Conservation (phyloP, 306 rosid genomes). For the Prunus fruticosa region DNA sequence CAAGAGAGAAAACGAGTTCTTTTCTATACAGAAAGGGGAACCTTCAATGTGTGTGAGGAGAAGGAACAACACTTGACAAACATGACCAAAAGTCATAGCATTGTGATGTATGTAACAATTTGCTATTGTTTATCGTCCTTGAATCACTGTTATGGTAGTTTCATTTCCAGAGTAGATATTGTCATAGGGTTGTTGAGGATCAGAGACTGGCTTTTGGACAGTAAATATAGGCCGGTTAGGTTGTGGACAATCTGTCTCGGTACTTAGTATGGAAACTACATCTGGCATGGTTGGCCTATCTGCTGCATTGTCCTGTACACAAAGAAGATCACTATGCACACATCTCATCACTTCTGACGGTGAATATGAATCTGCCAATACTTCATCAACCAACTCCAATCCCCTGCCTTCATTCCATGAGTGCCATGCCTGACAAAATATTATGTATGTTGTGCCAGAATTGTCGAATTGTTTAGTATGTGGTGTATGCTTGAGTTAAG, state of each 20-base stretch:
- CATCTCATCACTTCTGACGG: slow-evolving; percentile 1
- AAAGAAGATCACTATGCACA: slow-evolving; percentile 28
- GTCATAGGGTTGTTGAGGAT: neutral
- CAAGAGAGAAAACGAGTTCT: no score
- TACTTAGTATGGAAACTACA: slow-evolving; percentile 16
- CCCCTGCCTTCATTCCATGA: slow-evolving; percentile 10
- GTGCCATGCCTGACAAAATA: slow-evolving; percentile 12
- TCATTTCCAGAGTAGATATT: neutral
- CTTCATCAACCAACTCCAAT: neutral
- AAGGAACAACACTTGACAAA: neutral
- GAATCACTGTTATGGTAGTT: neutral
- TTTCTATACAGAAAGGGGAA: no score
- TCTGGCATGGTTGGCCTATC: slow-evolving; percentile 32
- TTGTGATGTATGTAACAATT: neutral
- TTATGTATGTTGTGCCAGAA: neutral
- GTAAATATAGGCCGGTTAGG: slow-evolving; percentile 22
- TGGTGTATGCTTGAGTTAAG: neutral
- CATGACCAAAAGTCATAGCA: neutral
- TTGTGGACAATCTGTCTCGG: slow-evolving; percentile 3
- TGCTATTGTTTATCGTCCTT: slow-evolving; percentile 3
- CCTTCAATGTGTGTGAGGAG: neutral
- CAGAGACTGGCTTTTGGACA: neutral
- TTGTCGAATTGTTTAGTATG: neutral
- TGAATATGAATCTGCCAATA: neutral
- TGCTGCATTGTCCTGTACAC: slow-evolving; percentile 21